Base-by-base conservation (phyloP, 2,329 filamentous ascomycete species). In the Alternaria triticimaculans region DNA sequence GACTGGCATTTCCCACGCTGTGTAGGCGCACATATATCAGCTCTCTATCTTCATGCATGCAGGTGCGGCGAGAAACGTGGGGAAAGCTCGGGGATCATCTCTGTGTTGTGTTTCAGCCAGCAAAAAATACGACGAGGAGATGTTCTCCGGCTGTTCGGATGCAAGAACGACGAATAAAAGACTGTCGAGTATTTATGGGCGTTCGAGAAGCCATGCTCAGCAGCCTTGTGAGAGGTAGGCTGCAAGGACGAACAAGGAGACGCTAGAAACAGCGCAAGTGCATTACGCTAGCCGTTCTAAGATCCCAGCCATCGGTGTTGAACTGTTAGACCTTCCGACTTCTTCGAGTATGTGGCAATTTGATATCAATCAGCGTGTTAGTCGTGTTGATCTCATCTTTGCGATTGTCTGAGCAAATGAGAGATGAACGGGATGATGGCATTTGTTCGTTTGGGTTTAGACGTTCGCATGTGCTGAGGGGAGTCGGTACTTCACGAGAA, bases 401-500 rank as follows among this genome's bases (percentile, higher is more conserved):
- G 20, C 11, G 20, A 21, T 41, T 53, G 49, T 25, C 28, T n/a
- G 30, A 41, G 49, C 30, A 53, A 28, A 53, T 51, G 49, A 21
- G 48, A 30, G 7, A 33, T 37, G 28, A 23, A 28, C 18, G 49
- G 14, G 15, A 53, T 53, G 49, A 53, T 53, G 28, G 21, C 49
- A 53, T 53, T 37, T 41, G 20, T 53, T 23, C 28, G 49, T 37
- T 53, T 53, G 49, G 20, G 49, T 53, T 53, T 33, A 15, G 20
- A 21, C 11, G n/a, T 53, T 41, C 30, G 49, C 49, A 37, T 41
- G 49, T 53, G 49, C 49, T 30, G 30, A 53, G 18, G 12, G 28
- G 33, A 53, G 49, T 23, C 30, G 49, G 49, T 53, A 53, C 49
- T 53, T 53, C 15, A 53, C 49, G 49, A 53, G 33, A 53, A 53